Conservation (phyloP, 371 early-diverging fungal species). For the Rhizopus arrhizus region DNA sequence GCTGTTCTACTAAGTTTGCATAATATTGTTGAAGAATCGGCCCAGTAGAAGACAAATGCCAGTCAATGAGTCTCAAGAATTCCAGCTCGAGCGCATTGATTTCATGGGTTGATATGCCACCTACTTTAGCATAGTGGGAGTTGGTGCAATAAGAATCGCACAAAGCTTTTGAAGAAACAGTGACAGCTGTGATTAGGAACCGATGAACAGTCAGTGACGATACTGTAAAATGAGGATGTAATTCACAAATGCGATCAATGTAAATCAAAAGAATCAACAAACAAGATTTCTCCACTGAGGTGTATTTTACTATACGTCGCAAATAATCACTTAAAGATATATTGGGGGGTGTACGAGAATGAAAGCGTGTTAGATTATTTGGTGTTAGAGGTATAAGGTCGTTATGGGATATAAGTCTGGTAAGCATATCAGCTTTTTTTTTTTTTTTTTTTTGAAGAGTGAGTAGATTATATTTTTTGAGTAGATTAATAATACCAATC, state of each 20-base stretch:
- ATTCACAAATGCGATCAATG: constrained; percentile 87
- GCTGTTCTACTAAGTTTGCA: constrained; percentile 75
- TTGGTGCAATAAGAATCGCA: constrained; percentile 88
- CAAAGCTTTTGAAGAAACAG: constrained; percentile 85
- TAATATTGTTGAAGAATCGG: constrained; percentile 86
- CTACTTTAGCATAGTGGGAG: constrained; percentile 90
- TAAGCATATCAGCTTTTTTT: constrained; percentile 73
- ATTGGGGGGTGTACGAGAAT: constrained; percentile 92
- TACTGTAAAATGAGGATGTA: constrained; percentile 82
- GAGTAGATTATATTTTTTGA: no score
- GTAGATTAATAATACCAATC: constrained; percentile 62
- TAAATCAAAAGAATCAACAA: constrained; percentile 87
- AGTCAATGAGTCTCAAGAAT: constrained; percentile 83
- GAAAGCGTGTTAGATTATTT: constrained; percentile 90
- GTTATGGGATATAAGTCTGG: constrained; percentile 77
- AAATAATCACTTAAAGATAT: constrained; percentile 83
- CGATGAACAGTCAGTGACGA: constrained; percentile 92
- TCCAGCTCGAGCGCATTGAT: constrained; percentile 95
- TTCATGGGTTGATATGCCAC: constrained; percentile 91
- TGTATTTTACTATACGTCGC: constrained; percentile 85
- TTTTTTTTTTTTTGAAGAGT: background rate
- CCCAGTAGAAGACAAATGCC: constrained; percentile 81
- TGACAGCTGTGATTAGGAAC: constrained; percentile 92
- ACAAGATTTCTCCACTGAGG: constrained; percentile 87
- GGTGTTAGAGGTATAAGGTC: constrained; percentile 85